Base-by-base conservation (phyloP, 805 yeast species). In the Komagataella mondaviorum region DNA sequence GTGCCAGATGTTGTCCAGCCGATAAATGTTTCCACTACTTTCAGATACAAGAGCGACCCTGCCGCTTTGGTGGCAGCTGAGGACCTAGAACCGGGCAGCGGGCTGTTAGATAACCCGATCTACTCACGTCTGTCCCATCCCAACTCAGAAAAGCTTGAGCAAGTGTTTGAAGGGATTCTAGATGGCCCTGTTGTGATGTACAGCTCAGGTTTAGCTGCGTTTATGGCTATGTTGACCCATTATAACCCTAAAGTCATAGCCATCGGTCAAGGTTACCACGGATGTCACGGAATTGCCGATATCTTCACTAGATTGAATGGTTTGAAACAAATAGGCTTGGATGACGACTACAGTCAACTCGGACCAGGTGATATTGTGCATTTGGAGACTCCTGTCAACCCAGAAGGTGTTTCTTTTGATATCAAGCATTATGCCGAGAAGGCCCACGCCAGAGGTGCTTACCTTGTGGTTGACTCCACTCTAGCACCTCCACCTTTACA, bases 401-500 rank as follows among this genome's bases (percentile, higher is more conserved):
- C 82, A 4, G 69, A 68, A 52, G 79, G 80, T 1, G 64, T 63
- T 24, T 65, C 68, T 48, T 60, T 65, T 43, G 75, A 75, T 56
- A 71, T 77, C 44, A 57, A 65, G 7, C 59, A 66, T 47, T 75
- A 65, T 58, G 75, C 80, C 0, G 61, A 66, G 6, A 54, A 63
- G 47, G 77, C 79, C 0, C 79, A 75, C 55, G 59, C 59, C 2
- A 64, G 63, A 51, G 72, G 73, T 4, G 76, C 78, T 2, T 60
- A 63, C 36, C 58, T 77, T 18, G 54, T 75, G 20, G 77, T 77
- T 2, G 82, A 77, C 61, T 71, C 81, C 10, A 77, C 81, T 0
- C 68, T 77, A 55, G 81, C 80, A 1, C 81, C 81, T 7, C 80
- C 80, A 8, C 80, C 80, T 8, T 63, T 77, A 48, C 80, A 72